Conservation (phyloP, 164 flowering plant species). For the Taxillus chinensis region DNA sequence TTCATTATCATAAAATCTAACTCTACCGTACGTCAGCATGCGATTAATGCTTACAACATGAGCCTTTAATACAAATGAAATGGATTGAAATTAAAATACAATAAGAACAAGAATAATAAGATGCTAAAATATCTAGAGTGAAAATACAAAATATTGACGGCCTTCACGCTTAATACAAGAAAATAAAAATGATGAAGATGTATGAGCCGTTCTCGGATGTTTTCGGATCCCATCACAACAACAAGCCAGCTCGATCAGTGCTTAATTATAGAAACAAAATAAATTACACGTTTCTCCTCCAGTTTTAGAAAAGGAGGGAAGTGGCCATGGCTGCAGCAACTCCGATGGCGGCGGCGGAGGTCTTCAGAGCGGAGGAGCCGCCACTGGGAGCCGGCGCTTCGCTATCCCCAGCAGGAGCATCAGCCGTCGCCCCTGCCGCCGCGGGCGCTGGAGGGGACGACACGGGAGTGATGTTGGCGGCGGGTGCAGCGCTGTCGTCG, state of each 20-base stretch:
- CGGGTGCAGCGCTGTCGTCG: not conserved
- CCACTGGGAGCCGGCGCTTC: not conserved
- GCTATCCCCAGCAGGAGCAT: not conserved
- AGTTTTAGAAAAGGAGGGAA: not conserved
- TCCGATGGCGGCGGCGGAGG: conserved; percentile 11
- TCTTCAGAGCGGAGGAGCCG: conserved; percentile 8
- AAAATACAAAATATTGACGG: too few relatives aligned
- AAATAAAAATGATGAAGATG: not conserved
- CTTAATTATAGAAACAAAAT: too few relatives aligned
- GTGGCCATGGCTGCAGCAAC: not conserved
- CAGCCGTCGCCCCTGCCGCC: conserved; percentile 3
- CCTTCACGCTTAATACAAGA: not conserved
- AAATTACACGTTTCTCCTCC: too few relatives aligned
- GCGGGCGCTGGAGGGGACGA: not conserved
- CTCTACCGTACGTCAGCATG: too few relatives aligned
- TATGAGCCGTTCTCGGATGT: not conserved
- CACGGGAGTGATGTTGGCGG: not conserved
- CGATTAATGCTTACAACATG: too few relatives aligned
- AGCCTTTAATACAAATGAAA: too few relatives aligned
- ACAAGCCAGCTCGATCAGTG: not conserved
- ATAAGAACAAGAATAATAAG: too few relatives aligned
- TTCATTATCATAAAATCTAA: too few relatives aligned
- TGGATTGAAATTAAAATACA: too few relatives aligned
- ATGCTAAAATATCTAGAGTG: too few relatives aligned
- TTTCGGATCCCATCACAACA: not conserved